These are phyloP conservation scores for Cladorrhinum samala DNA, from an alignment of 495 filamentous ascomycete species.

Conservation along the genomic window DNA sequence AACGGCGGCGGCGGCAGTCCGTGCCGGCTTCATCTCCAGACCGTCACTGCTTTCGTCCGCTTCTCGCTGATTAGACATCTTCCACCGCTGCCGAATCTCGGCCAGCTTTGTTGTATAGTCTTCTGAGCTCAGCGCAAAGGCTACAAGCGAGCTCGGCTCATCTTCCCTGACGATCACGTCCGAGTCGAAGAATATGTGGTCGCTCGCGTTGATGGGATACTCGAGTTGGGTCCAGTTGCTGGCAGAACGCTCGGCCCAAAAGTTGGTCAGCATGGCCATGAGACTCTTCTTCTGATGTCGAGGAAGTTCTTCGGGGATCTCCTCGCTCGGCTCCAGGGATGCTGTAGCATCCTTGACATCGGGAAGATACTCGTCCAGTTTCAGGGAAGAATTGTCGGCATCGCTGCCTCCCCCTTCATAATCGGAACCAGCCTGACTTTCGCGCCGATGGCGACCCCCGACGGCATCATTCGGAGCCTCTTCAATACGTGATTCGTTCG, in stretches of 20 bases:
- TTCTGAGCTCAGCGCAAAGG: constrained; percentile 77
- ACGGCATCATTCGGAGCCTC: constrained; percentile 44
- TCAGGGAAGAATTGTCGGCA: constrained; percentile 48
- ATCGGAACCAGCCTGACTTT: constrained; percentile 55
- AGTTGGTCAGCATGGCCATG: constrained; percentile 90
- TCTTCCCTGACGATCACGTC: constrained; percentile 96
- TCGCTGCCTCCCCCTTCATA: constrained; percentile 68
- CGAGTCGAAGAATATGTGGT: constrained; percentile 97
- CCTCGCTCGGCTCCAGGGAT: constrained; percentile 56
- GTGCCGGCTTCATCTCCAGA: constrained; percentile 21
- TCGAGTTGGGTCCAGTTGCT: constrained; percentile 94
- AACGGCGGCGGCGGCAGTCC: constrained; percentile 4
- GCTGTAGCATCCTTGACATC: constrained; percentile 51
- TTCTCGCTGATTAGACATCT: constrained; percentile 22
- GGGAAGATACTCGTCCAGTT: constrained; percentile 55
- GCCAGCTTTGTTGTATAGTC: constrained; percentile 79
- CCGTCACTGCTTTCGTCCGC: constrained; percentile 28
- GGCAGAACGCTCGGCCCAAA: constrained; percentile 96
- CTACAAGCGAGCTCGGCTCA: constrained; percentile 92
- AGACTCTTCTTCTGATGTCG: constrained; percentile 87
- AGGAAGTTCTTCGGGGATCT: constrained; percentile 68
- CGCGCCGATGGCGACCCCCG: constrained; percentile 41
- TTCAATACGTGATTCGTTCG: constrained; percentile 26
- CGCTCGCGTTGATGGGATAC: constrained; percentile 79
- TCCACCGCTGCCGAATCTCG: constrained; percentile 58